Base-by-base conservation (phyloP, 495 filamentous ascomycete genomes). In the Parathielavia hyrcaniae region DNA sequence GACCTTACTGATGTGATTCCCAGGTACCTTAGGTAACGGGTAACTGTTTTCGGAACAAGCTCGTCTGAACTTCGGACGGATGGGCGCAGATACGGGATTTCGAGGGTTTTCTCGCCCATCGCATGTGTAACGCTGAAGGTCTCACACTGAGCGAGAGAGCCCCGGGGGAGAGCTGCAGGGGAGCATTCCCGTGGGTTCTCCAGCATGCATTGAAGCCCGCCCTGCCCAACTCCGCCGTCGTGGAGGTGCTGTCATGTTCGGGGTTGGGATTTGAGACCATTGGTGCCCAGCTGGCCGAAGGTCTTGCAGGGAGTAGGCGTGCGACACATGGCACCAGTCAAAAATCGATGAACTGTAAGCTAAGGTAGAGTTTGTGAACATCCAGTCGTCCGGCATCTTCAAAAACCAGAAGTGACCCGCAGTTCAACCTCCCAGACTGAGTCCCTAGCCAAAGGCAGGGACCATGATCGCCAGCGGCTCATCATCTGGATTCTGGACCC, bases 301-400 rank as follows among this genome's bases (percentile, higher is more conserved):
- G 9, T 36, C 32, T 35, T 50, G 48, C 32, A 48, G 46, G 13
- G 16, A 17, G 14, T 4, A 6, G 7, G 26, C 32, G 19, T 10
- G 46, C 46, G 46, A 50, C 50, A 39, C 50, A 52, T 52, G 50
- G 50, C 50, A 40, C 50, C 50, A 52, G 26, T 9, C 40, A 48
- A 8, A n/a, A 5, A 4, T 32, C 26, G 11, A 26, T 46, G 11
- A 13, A 19, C 22, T 46, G 44, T 46, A 22, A n/a, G n/a, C n/a
- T n/a, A n/a, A n/a, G 44, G 11, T 13, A 10, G 11, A 46, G 19
- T 7, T 2, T 30, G 6, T 3, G 26, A 30, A 30, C 26, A 30
- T 38, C 35, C 35, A 20, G 41, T 4, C 40, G 9, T 12, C 17
- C n/a, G 39, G 8, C 39, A 16, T 43, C 2, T 7, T n/a, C 40